Percentiles rank a stretch among this genome's conserved stretches.
Evolutionary conservation across 2,329 filamentous ascomycete species (phyloP).

Genomic region (Aureobasidium sp.): DNA sequence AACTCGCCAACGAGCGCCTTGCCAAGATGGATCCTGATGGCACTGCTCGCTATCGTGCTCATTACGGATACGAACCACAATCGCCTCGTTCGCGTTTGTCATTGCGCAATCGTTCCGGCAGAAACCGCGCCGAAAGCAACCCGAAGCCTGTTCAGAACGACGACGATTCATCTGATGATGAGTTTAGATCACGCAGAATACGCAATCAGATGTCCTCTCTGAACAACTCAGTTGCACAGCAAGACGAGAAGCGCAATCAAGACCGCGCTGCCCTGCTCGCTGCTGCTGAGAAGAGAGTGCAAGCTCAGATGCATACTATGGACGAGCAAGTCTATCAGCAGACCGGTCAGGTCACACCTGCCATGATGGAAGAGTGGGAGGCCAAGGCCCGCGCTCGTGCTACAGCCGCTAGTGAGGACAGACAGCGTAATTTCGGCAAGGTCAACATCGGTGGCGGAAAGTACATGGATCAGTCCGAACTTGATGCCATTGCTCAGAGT

Average conservation of each 20-base stretch:
- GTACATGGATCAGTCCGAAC: constrained; percentile 68
- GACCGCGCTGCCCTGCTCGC: constrained; percentile 72
- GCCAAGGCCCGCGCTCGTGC: constrained; percentile 64
- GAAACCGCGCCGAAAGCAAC: constrained; percentile 17
- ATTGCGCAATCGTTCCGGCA: constrained; percentile 7
- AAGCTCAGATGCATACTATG: constrained; percentile 67
- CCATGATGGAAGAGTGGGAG: constrained; percentile 70
- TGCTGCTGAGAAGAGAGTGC: constrained; percentile 79
- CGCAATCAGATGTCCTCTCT: constrained; percentile 73
- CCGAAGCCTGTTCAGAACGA: constrained; percentile 24
- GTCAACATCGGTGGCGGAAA: constrained; percentile 72
- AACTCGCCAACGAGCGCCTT: constrained; percentile 74
- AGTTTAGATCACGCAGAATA: constrained; percentile 63
- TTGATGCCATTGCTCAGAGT: constrained; percentile 70
- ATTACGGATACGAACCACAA: constrained; percentile 60
- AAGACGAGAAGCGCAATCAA: constrained; percentile 67
- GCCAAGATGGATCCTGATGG: constrained; percentile 68
- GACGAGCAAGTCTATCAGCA: constrained; percentile 73
- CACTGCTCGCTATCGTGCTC: constrained; percentile 60
- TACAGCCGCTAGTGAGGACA: constrained; percentile 54
- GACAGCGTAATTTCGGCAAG: constrained; percentile 50
- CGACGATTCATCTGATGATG: constrained; percentile 50
- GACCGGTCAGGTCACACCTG: constrained; percentile 64
- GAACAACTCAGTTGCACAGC: constrained; percentile 57
- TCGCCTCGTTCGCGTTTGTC: constrained; percentile 44